Evolutionary conservation across 345 rosid species (phyloP), one percentile per base, ranked within the genome.

Genomic region (Ceriops zippeliana): DNA sequence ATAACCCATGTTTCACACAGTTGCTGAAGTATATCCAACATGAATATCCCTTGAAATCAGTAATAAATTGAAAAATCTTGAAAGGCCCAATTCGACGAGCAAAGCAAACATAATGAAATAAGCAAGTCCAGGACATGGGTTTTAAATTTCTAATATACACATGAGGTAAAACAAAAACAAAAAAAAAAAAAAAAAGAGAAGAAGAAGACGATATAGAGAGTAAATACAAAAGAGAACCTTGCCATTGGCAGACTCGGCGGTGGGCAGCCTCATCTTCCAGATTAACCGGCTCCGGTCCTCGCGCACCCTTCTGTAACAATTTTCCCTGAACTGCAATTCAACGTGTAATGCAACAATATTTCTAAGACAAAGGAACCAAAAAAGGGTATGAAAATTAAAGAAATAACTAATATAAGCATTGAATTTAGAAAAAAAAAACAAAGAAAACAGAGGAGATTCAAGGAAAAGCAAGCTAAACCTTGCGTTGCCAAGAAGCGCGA

Each of bases 251-350:
- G 82, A 70, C 46, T 83, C 84, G 62, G 80, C 73, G 70, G 67
- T 61, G 34, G 96, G 83, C 63, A 80, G 63, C 52, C 99, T 89
- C 80, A 90, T 72, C 71, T 84, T 88, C 98, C 99, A 95, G 0
- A 91, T 83, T 71, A 95, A 75, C 52, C 90, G 87, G 26, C 68
- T 72, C 70, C 99, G 77, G 37, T 87, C 96, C 49, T 88, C 90
- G 47, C 90, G 85, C 17, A 91, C 84, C 83, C 99, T 84, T 75
- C 70, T 83, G 77, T 75, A 85, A 65, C 97, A 93, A 61, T 75
- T 87, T 63, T 89, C 93, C 77, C 96, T 89, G 54, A 89, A 76
- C 98, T 92, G 68, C 66, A 72, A 24, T 22, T 35, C 28, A 17
- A 8, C 16, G 52, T 42, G 49, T 42, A 42, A 42, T 42, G 2